Conservation (phyloP, 163 green algal genomes). For the Chlamydomonas reinhardtii region DNA sequence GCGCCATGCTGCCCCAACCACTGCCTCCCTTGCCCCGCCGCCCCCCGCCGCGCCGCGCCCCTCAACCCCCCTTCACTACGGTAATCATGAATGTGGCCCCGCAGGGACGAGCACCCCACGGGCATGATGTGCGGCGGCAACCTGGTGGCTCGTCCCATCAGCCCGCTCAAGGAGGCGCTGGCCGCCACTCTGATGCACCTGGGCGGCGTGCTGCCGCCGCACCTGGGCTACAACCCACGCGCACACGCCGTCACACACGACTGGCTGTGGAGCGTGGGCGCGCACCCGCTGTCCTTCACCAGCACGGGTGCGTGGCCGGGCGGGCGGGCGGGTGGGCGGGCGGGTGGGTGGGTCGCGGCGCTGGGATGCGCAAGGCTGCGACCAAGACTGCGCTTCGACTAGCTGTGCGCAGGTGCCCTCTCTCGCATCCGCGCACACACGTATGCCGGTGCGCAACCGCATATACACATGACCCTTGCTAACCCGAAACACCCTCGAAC, state of each 20-base stretch:
- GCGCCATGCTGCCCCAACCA: too few relatives aligned
- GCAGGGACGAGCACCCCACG: constrained; percentile 73
- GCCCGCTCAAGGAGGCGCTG: constrained; percentile 68
- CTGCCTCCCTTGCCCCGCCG: not conserved
- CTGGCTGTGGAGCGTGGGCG: constrained; percentile 75
- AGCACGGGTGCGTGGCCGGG: constrained; percentile 48
- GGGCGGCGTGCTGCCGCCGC: constrained; percentile 64
- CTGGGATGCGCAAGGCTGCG: too few relatives aligned
- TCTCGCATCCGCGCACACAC: too few relatives aligned
- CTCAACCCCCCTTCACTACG: too few relatives aligned
- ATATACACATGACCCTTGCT: not conserved
- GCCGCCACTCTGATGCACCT: constrained; percentile 61
- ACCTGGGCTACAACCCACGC: constrained; percentile 66
- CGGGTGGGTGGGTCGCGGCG: too few relatives aligned
- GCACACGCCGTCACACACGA: constrained; percentile 61
- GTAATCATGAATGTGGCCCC: too few relatives aligned
- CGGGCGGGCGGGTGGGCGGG: not conserved
- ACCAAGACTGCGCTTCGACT: too few relatives aligned
- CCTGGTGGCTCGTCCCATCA: constrained; percentile 61
- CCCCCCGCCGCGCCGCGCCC: not conserved
- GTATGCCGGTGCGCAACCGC: too few relatives aligned
- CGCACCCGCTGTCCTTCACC: constrained; percentile 68
- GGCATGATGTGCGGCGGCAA: constrained; percentile 73
- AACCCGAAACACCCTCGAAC: not conserved
- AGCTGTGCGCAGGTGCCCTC: too few relatives aligned